Evolutionary conservation across 768 basidiomycete species (phyloP).

Genomic region (Tylopilus felleus): DNA sequence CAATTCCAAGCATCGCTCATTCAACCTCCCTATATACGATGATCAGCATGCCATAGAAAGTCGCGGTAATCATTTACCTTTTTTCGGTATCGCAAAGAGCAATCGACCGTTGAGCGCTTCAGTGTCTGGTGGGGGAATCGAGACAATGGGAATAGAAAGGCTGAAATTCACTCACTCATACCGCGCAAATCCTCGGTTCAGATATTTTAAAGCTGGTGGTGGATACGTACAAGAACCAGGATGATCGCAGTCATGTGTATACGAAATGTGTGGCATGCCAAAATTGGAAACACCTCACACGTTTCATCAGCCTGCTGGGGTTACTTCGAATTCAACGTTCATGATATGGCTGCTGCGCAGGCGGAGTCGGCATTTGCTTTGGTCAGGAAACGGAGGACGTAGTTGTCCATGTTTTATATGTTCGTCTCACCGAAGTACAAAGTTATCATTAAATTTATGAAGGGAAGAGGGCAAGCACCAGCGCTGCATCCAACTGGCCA

Average conservation of each 20-base stretch:
- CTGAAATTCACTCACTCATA: conserved; percentile 23
- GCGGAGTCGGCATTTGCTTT: no score
- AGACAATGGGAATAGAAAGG: background rate
- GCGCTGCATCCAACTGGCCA: no score
- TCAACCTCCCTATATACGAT: conserved; percentile 62
- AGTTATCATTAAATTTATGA: no score
- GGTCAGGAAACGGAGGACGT: no score
- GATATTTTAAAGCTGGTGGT: background rate
- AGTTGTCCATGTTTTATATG: no score
- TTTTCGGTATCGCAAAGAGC: conserved; percentile 96
- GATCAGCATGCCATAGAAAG: background rate
- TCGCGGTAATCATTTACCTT: conserved; percentile 53
- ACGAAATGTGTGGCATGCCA: background rate
- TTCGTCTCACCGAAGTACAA: no score
- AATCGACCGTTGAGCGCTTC: conserved; percentile 81
- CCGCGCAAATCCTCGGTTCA: background rate
- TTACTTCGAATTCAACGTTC: no score
- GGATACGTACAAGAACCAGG: background rate
- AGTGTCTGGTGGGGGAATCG: conserved; percentile 41
- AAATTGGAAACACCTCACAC: background rate
- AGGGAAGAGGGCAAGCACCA: no score
- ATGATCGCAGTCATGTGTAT: background rate
- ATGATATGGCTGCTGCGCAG: no score
- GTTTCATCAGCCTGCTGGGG: no score
- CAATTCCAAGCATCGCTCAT: conserved; percentile 86